These are phyloP conservation scores for Hericium erinaceus DNA, from an alignment of 768 basidiomycete genomes.

Conservation along the genomic window DNA sequence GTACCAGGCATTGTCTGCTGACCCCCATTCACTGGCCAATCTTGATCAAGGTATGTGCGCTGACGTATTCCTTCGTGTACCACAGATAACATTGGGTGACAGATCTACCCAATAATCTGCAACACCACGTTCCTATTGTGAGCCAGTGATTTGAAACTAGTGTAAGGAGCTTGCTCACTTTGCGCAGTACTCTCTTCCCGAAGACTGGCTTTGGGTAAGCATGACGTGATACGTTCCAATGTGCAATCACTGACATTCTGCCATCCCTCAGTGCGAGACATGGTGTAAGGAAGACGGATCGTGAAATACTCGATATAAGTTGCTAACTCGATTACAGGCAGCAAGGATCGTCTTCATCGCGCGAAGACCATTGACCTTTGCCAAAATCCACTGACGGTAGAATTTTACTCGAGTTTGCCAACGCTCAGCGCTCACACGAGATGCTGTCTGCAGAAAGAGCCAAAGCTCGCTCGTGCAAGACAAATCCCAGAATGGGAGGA, in stretches of 20 bases:
- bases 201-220: constrained; percentile 94
- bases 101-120: constrained; percentile 96
- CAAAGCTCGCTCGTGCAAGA: constrained; percentile 85
- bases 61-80: too few species aligned
- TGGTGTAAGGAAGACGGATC: constrained; percentile 63
- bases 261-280: constrained; percentile 71
- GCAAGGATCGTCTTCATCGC: constrained; percentile 70
- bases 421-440: background rate
- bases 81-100: background rate
- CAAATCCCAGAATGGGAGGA: constrained; percentile 97
- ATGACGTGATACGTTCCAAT: background rate
- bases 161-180: constrained; percentile 1
- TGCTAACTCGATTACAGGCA: constrained; percentile 34
- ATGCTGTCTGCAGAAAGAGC: constrained; percentile 72
- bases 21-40: constrained; percentile 90
- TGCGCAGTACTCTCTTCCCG: constrained; percentile 69
- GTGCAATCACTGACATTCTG: background rate
- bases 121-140: constrained; percentile 87
- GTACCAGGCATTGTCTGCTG: constrained; percentile 90
- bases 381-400: constrained; percentile 89
- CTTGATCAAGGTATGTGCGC: constrained; percentile 73
- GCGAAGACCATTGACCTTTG: constrained; percentile 93
- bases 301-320: background rate
- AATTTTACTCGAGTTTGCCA: constrained; percentile 16
- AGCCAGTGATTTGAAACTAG: constrained; percentile 22